Evolutionary conservation across 768 basidiomycete genomes (phyloP).

Genomic region (Sporobolomyces roseus): DNA sequence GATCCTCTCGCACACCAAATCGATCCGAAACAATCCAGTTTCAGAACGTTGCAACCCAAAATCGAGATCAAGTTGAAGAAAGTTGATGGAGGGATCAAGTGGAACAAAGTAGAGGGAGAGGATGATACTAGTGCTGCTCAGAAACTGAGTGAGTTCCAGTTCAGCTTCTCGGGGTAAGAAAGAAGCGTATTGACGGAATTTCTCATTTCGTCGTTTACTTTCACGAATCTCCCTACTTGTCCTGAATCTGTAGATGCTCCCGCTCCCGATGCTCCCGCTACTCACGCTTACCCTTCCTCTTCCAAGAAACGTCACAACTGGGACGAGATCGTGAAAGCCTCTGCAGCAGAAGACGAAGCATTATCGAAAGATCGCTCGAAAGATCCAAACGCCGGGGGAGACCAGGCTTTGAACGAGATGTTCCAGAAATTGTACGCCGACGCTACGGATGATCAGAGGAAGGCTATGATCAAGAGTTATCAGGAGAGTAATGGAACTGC

Average conservation of each 20-base stretch:
- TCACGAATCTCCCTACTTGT: too few species aligned
- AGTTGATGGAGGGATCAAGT: slow-evolving; percentile 59
- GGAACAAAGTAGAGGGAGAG: slow-evolving; percentile 73
- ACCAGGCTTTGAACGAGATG: slow-evolving; percentile 76
- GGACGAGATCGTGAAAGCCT: slow-evolving; percentile 72
- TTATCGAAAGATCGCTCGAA: slow-evolving; percentile 52
- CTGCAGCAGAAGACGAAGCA: slow-evolving; percentile 64
- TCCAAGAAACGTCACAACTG: slow-evolving; percentile 69
- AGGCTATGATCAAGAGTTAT: slow-evolving; percentile 98
- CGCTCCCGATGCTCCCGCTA: slow-evolving; percentile 44
- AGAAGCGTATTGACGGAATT: background rate
- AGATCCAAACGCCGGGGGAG: slow-evolving; percentile 86
- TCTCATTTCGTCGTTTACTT: background rate
- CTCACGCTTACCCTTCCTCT: slow-evolving; percentile 49
- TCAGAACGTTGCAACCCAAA: slow-evolving; percentile 76
- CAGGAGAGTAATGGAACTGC: slow-evolving; percentile 91
- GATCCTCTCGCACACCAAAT: slow-evolving; percentile 81
- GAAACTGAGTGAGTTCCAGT: slow-evolving; percentile 42
- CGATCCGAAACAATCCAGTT: slow-evolving; percentile 60
- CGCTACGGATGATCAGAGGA: slow-evolving; percentile 83
- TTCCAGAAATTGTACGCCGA: slow-evolving; percentile 68
- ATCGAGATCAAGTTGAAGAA: slow-evolving; percentile 79
- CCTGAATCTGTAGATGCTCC: slow-evolving; percentile 22
- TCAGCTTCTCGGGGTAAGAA: slow-evolving; percentile 42
- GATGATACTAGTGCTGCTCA: slow-evolving; percentile 43